Conservation (phyloP, 441 rosid species). For the Gossypium laxum region DNA sequence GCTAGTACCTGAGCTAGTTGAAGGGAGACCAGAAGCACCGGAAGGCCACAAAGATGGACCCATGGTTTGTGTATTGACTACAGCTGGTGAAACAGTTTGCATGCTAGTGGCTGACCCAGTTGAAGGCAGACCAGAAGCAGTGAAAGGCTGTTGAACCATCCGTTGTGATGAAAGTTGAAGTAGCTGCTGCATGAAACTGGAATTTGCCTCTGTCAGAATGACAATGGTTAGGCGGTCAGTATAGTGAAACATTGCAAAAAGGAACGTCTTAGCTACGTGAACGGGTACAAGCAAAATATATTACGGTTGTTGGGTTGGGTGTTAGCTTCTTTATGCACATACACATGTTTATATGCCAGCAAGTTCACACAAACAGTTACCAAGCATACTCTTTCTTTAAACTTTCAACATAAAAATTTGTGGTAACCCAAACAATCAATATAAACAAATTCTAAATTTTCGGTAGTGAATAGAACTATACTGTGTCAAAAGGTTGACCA, state of each 20-base stretch:
- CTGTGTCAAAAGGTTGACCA: not conserved
- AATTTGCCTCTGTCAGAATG: not conserved
- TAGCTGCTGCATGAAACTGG: not conserved
- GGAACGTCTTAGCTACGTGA: not conserved
- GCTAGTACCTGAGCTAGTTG: slow-evolving; percentile 16
- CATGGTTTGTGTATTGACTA: not conserved
- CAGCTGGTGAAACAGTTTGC: not conserved
- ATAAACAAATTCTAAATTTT: not conserved
- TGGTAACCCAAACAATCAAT: no score
- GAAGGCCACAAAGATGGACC: not conserved
- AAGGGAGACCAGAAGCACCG: not conserved
- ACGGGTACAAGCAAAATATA: not conserved
- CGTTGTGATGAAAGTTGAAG: not conserved
- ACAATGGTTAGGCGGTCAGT: not conserved
- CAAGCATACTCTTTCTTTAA: no score
- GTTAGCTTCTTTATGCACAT: no score
- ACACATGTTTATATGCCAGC: not conserved
- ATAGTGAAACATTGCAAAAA: not conserved
- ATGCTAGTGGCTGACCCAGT: not conserved
- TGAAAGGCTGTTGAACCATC: not conserved
- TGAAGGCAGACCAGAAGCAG: not conserved
- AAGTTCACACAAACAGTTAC: not conserved
- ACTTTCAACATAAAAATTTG: no score
- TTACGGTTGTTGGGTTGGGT: not conserved
- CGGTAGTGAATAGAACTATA: not conserved